Evolutionary conservation across 176 grass and related monocot species (phyloP), one percentile per base, ranked within the genome.

Genomic region (Juncus inflexus): DNA sequence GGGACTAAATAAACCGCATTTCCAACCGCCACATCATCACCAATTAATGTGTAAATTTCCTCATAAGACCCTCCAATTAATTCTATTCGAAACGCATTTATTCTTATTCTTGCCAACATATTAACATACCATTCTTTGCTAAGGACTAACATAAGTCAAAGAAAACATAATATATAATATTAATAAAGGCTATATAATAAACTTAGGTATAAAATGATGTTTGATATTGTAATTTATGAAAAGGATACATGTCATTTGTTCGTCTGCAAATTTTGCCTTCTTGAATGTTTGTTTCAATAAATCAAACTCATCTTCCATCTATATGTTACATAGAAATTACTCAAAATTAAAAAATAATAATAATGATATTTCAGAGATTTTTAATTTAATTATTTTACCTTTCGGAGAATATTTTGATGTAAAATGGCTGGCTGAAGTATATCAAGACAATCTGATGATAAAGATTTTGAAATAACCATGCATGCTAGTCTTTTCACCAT

Each of bases 11-110:
- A 97, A 67, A 91, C 75, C 45, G 88, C 94, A 82, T 86, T 89
- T 10, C 88, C 94, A 86, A 96, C 87, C 56, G 92, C 83, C 35
- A 50, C 59, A 83, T 96, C 79, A 6, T 67, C 82, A 52, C 76
- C 28, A 53, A 89, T 72, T 6, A 72, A 89, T 43, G 80, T 66
- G 52, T 91, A 40, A 61, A 97, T 77, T 81, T 91, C 80, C 69
- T 91, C 85, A 73, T 91, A 89, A 67, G 74, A 81, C 50, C 52
- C 81, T 77, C 82, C 66, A 77, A 85, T 64, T 74, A 97, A 89
- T 61, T 97, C 92, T 72, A 97, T 77, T 55, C 87, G 79, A 52
- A 97, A 97, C 58, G 87, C 80, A 86, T 97, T 91, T 86, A 97
- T 83, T 37, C 78, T 79, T 83, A 92, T 86, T 70, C 85, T 97